A percentile compares a stretch with the other conserved stretches of the same genome.
Conservation (phyloP, 176 grass and related monocot species). For the Miscanthus lutarioriparius region DNA sequence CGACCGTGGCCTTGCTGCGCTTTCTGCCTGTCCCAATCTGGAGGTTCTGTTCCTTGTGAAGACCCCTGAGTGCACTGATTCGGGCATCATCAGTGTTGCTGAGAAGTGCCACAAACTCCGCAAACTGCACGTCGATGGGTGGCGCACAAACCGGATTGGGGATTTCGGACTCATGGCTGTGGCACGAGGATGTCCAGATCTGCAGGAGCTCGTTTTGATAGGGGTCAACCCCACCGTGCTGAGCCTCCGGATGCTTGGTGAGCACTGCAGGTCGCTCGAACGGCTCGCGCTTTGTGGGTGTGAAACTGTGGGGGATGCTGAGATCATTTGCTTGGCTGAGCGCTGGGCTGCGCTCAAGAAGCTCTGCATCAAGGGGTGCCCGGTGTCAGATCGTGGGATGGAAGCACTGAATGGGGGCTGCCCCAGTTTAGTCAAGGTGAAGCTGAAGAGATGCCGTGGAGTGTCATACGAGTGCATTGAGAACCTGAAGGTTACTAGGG, state of each 20-base stretch:
- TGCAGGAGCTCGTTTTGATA: conserved; percentile 87
- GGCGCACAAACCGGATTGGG: conserved; percentile 86
- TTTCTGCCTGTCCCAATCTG: conserved; percentile 58
- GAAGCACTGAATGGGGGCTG: conserved; percentile 71
- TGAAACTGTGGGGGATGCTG: conserved; percentile 78
- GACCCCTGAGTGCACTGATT: conserved; percentile 86
- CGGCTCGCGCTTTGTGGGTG: conserved; percentile 87
- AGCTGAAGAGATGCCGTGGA: conserved; percentile 84
- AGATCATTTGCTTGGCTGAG: conserved; percentile 85
- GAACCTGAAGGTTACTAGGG: conserved; percentile 58
- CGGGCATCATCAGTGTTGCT: conserved; percentile 62
- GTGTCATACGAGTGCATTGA: conserved; percentile 69
- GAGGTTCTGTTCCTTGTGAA: conserved; percentile 91
- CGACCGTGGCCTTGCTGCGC: conserved; percentile 67
- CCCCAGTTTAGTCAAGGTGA: conserved; percentile 90
- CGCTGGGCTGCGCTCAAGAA: conserved; percentile 84
- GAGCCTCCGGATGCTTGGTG: conserved; percentile 70
- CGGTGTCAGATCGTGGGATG: conserved; percentile 82
- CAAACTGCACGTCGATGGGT: conserved; percentile 90
- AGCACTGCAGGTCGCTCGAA: conserved; percentile 69
- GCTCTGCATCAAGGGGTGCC: conserved; percentile 97
- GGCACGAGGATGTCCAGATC: conserved; percentile 56
- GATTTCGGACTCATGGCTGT: conserved; percentile 77
- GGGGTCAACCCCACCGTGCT: conserved; percentile 80
- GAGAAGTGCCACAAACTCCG: conserved; percentile 76